Percentiles rank a stretch among this genome's conserved stretches.
Evolutionary conservation across 1,284 basidiomycete genomes (phyloP).

Genomic region (Tilletia indica): DNA sequence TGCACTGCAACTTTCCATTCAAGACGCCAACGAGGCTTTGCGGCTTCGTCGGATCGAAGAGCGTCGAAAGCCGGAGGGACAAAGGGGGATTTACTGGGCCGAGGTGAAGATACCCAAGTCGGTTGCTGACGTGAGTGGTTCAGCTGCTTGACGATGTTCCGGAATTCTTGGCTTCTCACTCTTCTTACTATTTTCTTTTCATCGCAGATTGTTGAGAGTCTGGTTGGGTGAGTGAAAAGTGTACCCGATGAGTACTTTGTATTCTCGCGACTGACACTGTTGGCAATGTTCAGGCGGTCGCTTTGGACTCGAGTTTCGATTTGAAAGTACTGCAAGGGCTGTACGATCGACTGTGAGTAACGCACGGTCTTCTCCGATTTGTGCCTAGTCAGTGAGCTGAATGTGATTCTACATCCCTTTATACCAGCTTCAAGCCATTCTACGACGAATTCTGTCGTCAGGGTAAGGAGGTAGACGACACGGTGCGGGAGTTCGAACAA

Average conservation of each 20-base stretch:
- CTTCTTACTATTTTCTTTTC: background rate
- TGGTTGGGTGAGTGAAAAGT: slow-evolving; percentile 2
- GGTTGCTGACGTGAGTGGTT: slow-evolving; percentile 14
- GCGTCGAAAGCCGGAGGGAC: background rate
- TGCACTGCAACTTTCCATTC: background rate
- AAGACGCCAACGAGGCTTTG: slow-evolving; percentile 1
- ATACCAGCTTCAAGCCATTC: slow-evolving; percentile 7
- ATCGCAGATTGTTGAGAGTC: slow-evolving; percentile 10
- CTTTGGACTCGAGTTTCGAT: slow-evolving; percentile 7
- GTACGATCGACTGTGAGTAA: background rate
- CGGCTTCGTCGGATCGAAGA: background rate
- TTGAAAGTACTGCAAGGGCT: slow-evolving; percentile 6
- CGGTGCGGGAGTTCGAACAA: background rate
- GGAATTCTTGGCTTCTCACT: too few relatives aligned
- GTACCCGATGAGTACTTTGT: too few relatives aligned
- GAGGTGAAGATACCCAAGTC: slow-evolving; percentile 11
- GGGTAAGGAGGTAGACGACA: background rate
- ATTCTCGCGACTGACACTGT: background rate
- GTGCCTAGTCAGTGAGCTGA: background rate
- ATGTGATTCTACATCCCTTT: background rate
- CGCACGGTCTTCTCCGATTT: background rate
- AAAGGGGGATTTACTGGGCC: slow-evolving; percentile 4
- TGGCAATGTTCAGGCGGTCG: background rate
- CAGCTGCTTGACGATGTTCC: background rate
- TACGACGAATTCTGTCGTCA: slow-evolving; percentile 9